Percentiles rank a stretch among this genome's conserved stretches.
phyloP scores from a whole-genome alignment of 1,284 basidiomycete genomes.

The Malassezia yamatoensis region DNA sequence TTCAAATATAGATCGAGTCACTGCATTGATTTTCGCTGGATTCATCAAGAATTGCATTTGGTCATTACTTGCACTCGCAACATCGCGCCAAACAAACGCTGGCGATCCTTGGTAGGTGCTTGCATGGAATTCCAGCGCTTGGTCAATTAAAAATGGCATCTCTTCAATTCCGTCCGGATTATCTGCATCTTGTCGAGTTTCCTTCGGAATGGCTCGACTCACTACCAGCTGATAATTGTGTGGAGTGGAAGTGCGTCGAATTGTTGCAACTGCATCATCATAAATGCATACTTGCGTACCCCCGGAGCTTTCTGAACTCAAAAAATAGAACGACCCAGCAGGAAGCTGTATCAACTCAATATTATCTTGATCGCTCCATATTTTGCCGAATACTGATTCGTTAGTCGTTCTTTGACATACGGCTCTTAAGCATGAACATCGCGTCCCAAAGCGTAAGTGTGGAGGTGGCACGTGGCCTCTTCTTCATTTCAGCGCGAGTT shows the following conservation, averaged over 20 bases:
- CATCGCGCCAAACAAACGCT: slow-evolving; percentile 58
- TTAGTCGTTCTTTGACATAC: slow-evolving; percentile 54
- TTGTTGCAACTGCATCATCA: slow-evolving; percentile 86
- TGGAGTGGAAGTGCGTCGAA: slow-evolving; percentile 69
- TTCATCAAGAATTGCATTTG: slow-evolving; percentile 67
- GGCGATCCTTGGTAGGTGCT: slow-evolving; percentile 45
- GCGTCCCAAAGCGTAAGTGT: slow-evolving; percentile 22
- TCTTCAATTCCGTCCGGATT: slow-evolving; percentile 87
- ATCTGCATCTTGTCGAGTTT: slow-evolving; percentile 46
- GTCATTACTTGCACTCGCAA: slow-evolving; percentile 55
- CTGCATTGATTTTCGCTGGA: slow-evolving; percentile 59
- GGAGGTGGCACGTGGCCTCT: background rate
- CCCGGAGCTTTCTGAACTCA: slow-evolving; percentile 78
- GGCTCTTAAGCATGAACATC: slow-evolving; percentile 70
- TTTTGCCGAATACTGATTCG: slow-evolving; percentile 71
- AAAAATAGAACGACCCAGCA: slow-evolving; percentile 79
- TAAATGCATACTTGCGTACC: slow-evolving; percentile 96
- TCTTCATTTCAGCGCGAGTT: background rate
- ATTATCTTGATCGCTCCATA: slow-evolving; percentile 61
- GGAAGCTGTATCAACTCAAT: slow-evolving; percentile 73
- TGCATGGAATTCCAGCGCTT: slow-evolving; percentile 63
- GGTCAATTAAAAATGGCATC: slow-evolving; percentile 77
- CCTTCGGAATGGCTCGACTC: slow-evolving; percentile 68
- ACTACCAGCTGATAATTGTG: slow-evolving; percentile 90
- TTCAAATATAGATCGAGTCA: slow-evolving; percentile 75